Conservation (phyloP, 2,329 filamentous ascomycete species). For the Nigrospora osmanthi region DNA sequence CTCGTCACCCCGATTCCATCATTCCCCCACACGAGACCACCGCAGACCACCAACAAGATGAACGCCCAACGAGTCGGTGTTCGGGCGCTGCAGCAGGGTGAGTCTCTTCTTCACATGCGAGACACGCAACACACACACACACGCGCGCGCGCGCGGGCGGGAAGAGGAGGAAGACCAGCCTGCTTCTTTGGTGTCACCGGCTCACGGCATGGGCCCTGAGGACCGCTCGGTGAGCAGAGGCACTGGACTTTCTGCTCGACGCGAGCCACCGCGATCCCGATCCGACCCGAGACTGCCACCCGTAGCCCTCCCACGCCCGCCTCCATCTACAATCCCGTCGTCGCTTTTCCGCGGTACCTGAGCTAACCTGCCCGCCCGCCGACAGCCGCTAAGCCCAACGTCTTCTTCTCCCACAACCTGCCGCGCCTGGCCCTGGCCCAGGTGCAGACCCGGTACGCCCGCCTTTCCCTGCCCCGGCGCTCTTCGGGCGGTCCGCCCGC, state of each 20-base stretch:
- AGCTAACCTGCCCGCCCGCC: slow-evolving; percentile 3
- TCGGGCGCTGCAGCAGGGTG: slow-evolving; percentile 52
- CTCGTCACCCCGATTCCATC: neutral
- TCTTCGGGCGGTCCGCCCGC: neutral
- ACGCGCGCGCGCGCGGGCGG: too few species aligned
- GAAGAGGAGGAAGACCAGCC: neutral
- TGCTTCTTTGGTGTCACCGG: neutral
- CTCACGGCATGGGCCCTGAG: neutral
- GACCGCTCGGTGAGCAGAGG: neutral
- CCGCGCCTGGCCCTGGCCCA: slow-evolving; percentile 35
- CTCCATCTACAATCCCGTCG: neutral
- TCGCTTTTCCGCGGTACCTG: neutral
- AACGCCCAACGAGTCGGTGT: slow-evolving; percentile 50
- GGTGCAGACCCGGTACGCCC: slow-evolving; percentile 38
- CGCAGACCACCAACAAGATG: slow-evolving; percentile 30
- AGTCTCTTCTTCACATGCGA: slow-evolving; percentile 12
- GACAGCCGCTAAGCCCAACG: slow-evolving; percentile 31
- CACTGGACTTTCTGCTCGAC: neutral
- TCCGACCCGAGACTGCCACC: neutral
- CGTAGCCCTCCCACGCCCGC: neutral
- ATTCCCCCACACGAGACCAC: slow-evolving; percentile 1
- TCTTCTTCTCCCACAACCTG: slow-evolving; percentile 39
- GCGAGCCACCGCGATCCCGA: neutral
- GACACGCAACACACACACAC: too few species aligned
- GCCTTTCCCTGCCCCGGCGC: neutral